phyloP scores from a whole-genome alignment of 441 rosid species.

The Brassica balearica region DNA sequence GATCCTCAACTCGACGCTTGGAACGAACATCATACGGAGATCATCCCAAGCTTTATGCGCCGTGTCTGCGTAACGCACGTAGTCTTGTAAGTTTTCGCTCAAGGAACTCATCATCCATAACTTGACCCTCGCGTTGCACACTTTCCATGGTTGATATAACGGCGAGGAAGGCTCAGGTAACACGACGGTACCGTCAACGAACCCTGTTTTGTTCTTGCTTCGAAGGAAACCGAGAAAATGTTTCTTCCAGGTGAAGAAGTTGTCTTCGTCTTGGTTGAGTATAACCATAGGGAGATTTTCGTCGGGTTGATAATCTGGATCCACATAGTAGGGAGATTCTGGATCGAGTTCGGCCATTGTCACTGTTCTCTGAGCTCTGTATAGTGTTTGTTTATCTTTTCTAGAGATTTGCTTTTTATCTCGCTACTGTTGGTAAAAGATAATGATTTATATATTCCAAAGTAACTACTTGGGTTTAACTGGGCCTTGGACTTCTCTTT shows the following conservation, averaged over 20 bases:
- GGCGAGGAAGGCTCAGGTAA: no score
- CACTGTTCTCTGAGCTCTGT: not conserved
- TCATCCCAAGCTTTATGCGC: not conserved
- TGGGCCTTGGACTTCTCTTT: no score
- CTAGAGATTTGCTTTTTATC: not conserved
- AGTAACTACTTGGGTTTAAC: no score
- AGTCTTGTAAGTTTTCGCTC: not conserved
- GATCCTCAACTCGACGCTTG: conserved; percentile 10
- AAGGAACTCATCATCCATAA: not conserved
- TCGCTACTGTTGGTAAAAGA: not conserved
- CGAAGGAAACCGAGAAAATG: no score
- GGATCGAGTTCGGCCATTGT: not conserved
- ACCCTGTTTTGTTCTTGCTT: no score
- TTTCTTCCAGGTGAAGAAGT: conserved; percentile 9
- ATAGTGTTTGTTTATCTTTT: not conserved
- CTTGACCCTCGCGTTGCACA: not conserved
- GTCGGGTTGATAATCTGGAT: not conserved
- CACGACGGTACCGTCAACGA: no score
- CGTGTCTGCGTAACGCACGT: not conserved
- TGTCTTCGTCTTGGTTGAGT: not conserved
- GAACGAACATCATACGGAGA: not conserved
- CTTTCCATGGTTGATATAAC: no score
- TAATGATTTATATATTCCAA: no score
- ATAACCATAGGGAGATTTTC: not conserved
- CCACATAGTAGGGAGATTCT: not conserved